Conservation (phyloP, 768 basidiomycete species). For the Trametes coccinea region DNA sequence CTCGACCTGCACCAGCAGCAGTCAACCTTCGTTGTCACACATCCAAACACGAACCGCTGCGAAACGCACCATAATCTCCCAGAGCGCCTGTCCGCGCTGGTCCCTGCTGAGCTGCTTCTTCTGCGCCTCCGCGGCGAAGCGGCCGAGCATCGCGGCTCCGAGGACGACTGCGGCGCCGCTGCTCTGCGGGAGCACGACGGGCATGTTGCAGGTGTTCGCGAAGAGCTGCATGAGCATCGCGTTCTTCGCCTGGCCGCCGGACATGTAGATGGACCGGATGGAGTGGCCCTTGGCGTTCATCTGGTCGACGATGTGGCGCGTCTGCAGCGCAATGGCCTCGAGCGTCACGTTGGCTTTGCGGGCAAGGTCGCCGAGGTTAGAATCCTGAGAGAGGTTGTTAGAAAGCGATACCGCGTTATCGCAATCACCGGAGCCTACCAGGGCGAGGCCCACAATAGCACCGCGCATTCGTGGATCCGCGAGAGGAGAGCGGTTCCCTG, state of each 20-base stretch:
- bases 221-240: slow-evolving; percentile 84
- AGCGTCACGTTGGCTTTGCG: slow-evolving; percentile 89
- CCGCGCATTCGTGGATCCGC: slow-evolving; percentile 96
- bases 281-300: slow-evolving; percentile 87
- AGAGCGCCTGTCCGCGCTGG: slow-evolving; percentile 66
- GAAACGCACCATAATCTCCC: slow-evolving; percentile 83
- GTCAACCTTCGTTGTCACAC: slow-evolving; percentile 1
- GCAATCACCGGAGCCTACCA: slow-evolving; percentile 44
- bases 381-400: slow-evolving; percentile 48
- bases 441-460: slow-evolving; percentile 81
- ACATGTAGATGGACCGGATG: slow-evolving; percentile 86
- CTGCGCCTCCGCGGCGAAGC: slow-evolving; percentile 70
- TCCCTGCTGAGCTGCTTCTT: slow-evolving; percentile 38
- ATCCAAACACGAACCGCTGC: neutral
- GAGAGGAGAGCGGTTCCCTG: slow-evolving; percentile 95
- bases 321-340: slow-evolving; percentile 93
- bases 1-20: slow-evolving; percentile 54
- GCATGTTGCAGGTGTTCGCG: slow-evolving; percentile 80
- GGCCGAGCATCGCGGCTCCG: slow-evolving; percentile 92
- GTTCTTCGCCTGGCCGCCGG: slow-evolving; percentile 93
- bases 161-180: slow-evolving; percentile 83
- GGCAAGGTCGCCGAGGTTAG: slow-evolving; percentile 77
- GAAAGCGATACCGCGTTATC: neutral
- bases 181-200: slow-evolving; percentile 79
- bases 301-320: slow-evolving; percentile 87